Percentiles rank a stretch among this genome's conserved stretches.
phyloP scores from a whole-genome alignment of 2,329 filamentous ascomycete species.

The Lecanicillium sp. region DNA sequence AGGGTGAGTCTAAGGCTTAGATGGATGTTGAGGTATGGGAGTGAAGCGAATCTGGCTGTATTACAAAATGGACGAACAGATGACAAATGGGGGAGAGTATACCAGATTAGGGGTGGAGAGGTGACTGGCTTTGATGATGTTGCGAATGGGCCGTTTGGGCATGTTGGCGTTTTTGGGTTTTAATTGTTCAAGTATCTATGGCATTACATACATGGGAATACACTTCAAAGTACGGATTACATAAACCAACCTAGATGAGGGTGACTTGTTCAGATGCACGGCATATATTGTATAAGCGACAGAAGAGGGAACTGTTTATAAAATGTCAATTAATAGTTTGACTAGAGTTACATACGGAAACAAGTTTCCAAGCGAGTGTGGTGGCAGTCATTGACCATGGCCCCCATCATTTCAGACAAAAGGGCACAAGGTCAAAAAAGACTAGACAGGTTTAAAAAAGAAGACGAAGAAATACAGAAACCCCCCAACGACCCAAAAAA shows the following conservation, averaged over 20 bases:
- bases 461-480: too few species aligned
- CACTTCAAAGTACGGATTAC: too few species aligned
- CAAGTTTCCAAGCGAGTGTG: slow-evolving; percentile 1
- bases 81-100: slow-evolving; percentile 14
- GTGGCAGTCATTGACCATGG: background rate
- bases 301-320: background rate
- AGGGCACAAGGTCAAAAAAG: background rate
- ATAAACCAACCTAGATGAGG: too few species aligned
- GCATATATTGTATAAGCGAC: background rate
- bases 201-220: slow-evolving; percentile 14
- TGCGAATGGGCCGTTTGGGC: slow-evolving; percentile 19
- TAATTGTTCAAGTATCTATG: slow-evolving; percentile 24
- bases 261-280: too few species aligned
- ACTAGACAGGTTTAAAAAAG: too few species aligned
- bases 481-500: too few species aligned
- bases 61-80: too few species aligned
- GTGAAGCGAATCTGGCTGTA: background rate
- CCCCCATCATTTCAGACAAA: background rate
- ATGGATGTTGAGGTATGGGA: too few species aligned
- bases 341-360: slow-evolving; percentile 2
- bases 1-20: slow-evolving; percentile 25
- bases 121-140: background rate
- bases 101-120: too few species aligned
- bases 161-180: slow-evolving; percentile 21
- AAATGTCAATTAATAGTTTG: slow-evolving; percentile 1